These are phyloP conservation scores for Ganoderma resinaceum DNA, from an alignment of 1,284 basidiomycete genomes.

Conservation along the genomic window DNA sequence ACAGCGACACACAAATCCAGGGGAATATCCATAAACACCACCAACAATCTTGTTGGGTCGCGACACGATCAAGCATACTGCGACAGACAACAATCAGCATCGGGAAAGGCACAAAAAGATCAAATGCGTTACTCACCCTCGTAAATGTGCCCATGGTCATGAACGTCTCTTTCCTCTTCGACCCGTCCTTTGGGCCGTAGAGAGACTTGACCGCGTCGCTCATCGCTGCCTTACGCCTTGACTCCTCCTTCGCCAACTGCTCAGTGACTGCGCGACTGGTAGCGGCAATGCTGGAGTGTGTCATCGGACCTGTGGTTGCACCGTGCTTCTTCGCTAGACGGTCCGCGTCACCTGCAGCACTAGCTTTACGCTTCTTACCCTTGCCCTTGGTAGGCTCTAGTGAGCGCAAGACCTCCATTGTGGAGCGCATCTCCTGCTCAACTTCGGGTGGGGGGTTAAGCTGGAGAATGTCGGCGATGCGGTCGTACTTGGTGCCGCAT, in stretches of 20 bases:
- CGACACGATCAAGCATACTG: slow-evolving; percentile 15
- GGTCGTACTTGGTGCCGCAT: slow-evolving; percentile 73
- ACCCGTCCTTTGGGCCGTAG: slow-evolving; percentile 60
- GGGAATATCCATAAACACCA: neutral
- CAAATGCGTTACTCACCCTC: slow-evolving; percentile 58
- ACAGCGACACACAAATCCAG: neutral
- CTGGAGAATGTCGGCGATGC: slow-evolving; percentile 56
- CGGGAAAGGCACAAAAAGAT: neutral
- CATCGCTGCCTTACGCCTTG: slow-evolving; percentile 78
- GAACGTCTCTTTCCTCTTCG: slow-evolving; percentile 76
- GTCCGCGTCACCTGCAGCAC: slow-evolving; percentile 35
- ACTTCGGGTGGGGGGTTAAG: slow-evolving; percentile 73
- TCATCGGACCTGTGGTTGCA: slow-evolving; percentile 46
- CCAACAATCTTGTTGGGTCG: neutral
- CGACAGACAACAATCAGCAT: neutral
- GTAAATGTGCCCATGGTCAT: slow-evolving; percentile 86
- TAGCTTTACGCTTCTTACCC: slow-evolving; percentile 54
- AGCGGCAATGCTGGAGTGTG: slow-evolving; percentile 62
- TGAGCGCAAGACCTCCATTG: slow-evolving; percentile 62
- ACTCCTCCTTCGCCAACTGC: slow-evolving; percentile 74
- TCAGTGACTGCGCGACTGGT: slow-evolving; percentile 67
- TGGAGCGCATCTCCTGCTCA: slow-evolving; percentile 56
- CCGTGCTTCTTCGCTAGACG: slow-evolving; percentile 49
- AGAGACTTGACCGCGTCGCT: slow-evolving; percentile 77
- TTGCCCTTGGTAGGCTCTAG: slow-evolving; percentile 61